Base-by-base conservation (phyloP, 768 basidiomycete species). In the Leccinum barrowsii region DNA sequence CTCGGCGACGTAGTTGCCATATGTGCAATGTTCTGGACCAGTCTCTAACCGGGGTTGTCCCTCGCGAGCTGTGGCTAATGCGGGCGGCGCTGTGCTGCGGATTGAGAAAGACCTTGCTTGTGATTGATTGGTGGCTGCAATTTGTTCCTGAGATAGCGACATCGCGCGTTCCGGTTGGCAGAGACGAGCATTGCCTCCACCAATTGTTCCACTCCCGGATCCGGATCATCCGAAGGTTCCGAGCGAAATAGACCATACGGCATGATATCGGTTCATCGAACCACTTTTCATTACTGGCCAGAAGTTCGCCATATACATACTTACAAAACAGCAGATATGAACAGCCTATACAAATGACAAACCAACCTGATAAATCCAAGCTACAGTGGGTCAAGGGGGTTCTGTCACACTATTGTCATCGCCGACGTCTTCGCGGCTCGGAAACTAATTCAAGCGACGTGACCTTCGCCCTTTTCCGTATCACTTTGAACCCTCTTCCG, bases 1-100 rank as follows among this genome's bases (percentile, higher is more conserved):
- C 72, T 74, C 72, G 76, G 70, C 61, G 66, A 55, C 65, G 66
- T 69, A 72, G 52, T 74, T 73, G 66, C 77, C 74, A 65, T 73
- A 69, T 78, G 37, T 47, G 71, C 70, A 21, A 32, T 52, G 65
- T 73, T 72, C 74, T 72, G 66, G 73, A 65, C 68, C 65, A 52
- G 54, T 42, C 59, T 58, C 44, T 59, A 64, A 60, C 56, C 66
- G 63, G 69, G 69, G 64, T 67, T 54, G 61, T 40, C 56, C 56
- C 60, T 63, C 62, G 22, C 30, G 52, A 10, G 54, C 62, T 57
- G 53, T 56, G 40, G 37, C 42, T 59, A 21, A 59, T 65, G 56
- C 56, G 60, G 52, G 42, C 52, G 54, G 59, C 60, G 60, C 47
- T 37, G 48, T 66, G 63, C 67, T 71, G 68, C 67, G 65, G 62